Evolutionary conservation across 1,139 yeast genomes (phyloP).

Genomic region (Zygosaccharomyces sapae): DNA sequence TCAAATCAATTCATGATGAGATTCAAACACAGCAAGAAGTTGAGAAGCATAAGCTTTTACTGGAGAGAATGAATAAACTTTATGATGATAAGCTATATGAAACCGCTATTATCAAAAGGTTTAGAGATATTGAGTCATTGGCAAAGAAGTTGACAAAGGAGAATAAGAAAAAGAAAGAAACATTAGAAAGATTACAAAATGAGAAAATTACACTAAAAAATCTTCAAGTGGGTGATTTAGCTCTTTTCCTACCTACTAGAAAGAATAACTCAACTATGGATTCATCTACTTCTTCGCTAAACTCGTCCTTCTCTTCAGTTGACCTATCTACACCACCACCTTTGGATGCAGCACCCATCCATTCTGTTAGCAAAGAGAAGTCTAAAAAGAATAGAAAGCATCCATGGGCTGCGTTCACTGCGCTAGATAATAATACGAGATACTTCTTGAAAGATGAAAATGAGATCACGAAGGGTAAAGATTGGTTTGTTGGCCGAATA

Average conservation of each 20-base stretch:
- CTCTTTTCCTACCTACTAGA: conserved; percentile 75
- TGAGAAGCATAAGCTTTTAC: conserved; percentile 26
- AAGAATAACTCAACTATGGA: conserved; percentile 34
- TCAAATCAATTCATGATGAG: conserved; percentile 20
- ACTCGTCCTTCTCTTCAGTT: conserved; percentile 31
- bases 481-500: conserved; percentile 36
- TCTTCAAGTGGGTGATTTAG: conserved; percentile 70
- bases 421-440: conserved; percentile 29
- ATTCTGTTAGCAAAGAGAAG: conserved; percentile 12
- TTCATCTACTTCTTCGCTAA: conserved; percentile 30
- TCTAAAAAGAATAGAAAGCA: conserved; percentile 6
- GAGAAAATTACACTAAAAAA: conserved; percentile 61
- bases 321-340: conserved; percentile 37
- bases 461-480: conserved; percentile 24
- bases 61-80: conserved; percentile 30
- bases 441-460: conserved; percentile 28
- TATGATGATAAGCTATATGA: conserved; percentile 46
- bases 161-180: conserved; percentile 51
- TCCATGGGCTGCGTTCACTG: conserved; percentile 38
- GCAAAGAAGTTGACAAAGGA: conserved; percentile 85
- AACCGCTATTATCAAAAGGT: conserved; percentile 67
- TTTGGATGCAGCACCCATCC: conserved; percentile 13
- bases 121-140: conserved; percentile 84
- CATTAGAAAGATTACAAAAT: conserved; percentile 38
- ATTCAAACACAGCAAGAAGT: conserved; percentile 21